Conservation (phyloP, 179 eudicot genomes). For the Vitellaria paradoxa region DNA sequence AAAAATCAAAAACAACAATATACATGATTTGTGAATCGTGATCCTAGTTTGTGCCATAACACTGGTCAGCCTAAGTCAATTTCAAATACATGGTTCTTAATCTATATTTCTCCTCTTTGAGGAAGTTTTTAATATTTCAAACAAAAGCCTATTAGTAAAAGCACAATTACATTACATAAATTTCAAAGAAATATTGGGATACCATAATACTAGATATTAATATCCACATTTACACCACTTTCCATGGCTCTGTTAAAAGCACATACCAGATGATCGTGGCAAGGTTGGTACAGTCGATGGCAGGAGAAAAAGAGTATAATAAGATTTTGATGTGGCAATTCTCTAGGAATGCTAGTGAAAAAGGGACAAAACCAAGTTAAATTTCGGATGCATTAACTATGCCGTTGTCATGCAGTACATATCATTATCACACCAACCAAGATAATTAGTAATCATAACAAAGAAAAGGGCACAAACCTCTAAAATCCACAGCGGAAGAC, state of each 20-base stretch:
- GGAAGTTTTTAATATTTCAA: neutral
- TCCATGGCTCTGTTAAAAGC: neutral
- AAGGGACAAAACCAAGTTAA: neutral
- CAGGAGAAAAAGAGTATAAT: neutral
- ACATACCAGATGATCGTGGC: neutral
- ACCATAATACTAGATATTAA: neutral
- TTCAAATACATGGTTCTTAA: neutral
- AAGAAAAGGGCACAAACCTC: conserved; percentile 34
- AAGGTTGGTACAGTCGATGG: neutral
- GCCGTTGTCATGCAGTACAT: neutral
- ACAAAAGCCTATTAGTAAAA: neutral
- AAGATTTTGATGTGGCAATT: neutral
- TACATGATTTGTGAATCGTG: neutral
- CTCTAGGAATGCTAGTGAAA: neutral
- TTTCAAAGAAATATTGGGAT: neutral
- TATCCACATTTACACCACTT: neutral
- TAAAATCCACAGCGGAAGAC: conserved; percentile 58
- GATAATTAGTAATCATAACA: neutral
- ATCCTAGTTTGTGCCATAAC: neutral
- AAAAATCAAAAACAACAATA: conserved; percentile 3
- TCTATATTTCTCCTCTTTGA: neutral
- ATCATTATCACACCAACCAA: neutral
- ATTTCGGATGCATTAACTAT: neutral
- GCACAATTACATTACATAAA: neutral
- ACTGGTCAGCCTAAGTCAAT: neutral